phyloP scores from a whole-genome alignment of 179 eudicot genomes.

The Carnegiea gigantea region DNA sequence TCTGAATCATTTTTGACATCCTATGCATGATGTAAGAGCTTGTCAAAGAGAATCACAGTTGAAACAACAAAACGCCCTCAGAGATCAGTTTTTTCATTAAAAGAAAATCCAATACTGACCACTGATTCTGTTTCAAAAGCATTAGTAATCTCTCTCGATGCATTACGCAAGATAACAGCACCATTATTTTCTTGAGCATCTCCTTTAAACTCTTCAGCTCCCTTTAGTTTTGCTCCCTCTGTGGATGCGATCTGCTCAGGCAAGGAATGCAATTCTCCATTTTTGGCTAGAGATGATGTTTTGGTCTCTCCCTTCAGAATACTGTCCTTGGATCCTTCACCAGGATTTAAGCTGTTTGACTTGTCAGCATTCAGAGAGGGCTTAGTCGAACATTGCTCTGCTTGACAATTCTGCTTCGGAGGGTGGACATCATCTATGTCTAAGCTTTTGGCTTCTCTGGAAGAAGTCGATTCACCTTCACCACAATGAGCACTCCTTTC shows the following conservation, averaged over 20 bases:
- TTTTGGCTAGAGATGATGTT: constrained; percentile 17
- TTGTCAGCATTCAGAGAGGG: constrained; percentile 10
- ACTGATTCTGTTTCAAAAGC: constrained; percentile 43
- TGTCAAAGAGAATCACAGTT: neutral
- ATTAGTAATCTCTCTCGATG: constrained; percentile 33
- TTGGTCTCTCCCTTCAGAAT: constrained; percentile 25
- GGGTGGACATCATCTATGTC: constrained; percentile 19
- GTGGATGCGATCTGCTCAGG: constrained; percentile 61
- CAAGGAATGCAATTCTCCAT: constrained; percentile 20
- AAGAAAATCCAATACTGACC: constrained; percentile 43
- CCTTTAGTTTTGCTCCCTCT: constrained; percentile 56
- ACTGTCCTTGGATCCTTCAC: constrained; percentile 9
- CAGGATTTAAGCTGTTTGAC: neutral
- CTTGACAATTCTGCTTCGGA: constrained; percentile 25
- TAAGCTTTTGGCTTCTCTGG: constrained; percentile 27
- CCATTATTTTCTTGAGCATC: constrained; percentile 44
- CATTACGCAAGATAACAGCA: constrained; percentile 26
- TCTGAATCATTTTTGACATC: constrained; percentile 52
- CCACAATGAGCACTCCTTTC: constrained; percentile 34
- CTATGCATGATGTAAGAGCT: constrained; percentile 36
- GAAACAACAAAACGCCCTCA: neutral
- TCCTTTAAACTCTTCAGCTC: constrained; percentile 55
- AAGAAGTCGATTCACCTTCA: constrained; percentile 27
- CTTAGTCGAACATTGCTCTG: constrained; percentile 22
- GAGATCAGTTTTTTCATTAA: neutral